These are phyloP conservation scores for Nakazawaea wyomingensis DNA, from an alignment of 805 yeast genomes.

Conservation along the genomic window DNA sequence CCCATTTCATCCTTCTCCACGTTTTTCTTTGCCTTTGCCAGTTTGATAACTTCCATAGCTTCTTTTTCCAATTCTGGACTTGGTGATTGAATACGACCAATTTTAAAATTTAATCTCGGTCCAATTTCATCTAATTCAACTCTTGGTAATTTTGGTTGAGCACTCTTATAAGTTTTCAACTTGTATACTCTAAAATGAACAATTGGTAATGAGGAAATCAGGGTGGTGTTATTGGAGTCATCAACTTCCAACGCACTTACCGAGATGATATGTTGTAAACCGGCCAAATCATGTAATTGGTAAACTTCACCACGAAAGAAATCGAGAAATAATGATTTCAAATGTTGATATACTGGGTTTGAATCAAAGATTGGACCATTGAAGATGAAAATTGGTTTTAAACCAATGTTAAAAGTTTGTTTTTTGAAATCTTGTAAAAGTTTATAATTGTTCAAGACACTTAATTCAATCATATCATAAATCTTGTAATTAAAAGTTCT, in stretches of 20 bases:
- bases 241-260: conserved; percentile 71
- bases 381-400: conserved; percentile 91
- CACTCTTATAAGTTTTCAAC: conserved; percentile 69
- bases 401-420: conserved; percentile 76
- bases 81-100: conserved; percentile 82
- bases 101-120: conserved; percentile 87
- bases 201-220: conserved; percentile 59
- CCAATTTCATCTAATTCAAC: conserved; percentile 94
- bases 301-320: conserved; percentile 84
- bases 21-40: conserved; percentile 82
- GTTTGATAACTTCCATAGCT: conserved; percentile 75
- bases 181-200: conserved; percentile 90
- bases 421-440: conserved; percentile 76
- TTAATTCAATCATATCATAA: conserved; percentile 90
- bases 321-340: conserved; percentile 86
- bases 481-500: conserved; percentile 88
- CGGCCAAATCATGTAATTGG: conserved; percentile 86
- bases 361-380: conserved; percentile 89
- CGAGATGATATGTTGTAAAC: conserved; percentile 86
- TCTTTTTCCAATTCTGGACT: conserved; percentile 87
- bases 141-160: conserved; percentile 84
- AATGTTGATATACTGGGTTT: conserved; percentile 78
- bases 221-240: conserved; percentile 53
- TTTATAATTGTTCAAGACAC: conserved; percentile 63
- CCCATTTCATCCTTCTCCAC: conserved; percentile 85